Conservation (phyloP, 305 asterid species). For the Fraxinus sp. region DNA sequence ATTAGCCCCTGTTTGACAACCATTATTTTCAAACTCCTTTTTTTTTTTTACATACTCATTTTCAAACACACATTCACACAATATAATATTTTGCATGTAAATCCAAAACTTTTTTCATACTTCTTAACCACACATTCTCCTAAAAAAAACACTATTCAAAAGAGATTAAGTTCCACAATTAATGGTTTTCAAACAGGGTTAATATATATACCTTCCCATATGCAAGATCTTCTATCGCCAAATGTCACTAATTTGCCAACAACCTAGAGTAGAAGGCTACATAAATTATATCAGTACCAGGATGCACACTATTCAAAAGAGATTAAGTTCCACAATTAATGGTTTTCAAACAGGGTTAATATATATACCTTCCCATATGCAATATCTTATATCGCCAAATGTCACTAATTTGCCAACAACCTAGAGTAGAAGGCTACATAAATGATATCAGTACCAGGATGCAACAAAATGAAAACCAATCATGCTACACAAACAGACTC, state of each 20-base stretch:
- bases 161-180: too few species aligned
- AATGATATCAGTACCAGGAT: not conserved
- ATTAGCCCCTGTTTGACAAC: not conserved
- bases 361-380: not conserved
- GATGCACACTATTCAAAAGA: not conserved
- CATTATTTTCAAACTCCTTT: too few species aligned
- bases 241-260: conserved; percentile 7
- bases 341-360: too few species aligned
- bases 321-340: too few species aligned
- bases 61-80: too few species aligned
- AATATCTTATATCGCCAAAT: conserved; percentile 7
- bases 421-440: not conserved
- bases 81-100: too few species aligned
- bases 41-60: too few species aligned
- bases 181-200: too few species aligned
- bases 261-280: not conserved
- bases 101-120: too few species aligned
- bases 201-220: not conserved
- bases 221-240: conserved; percentile 8
- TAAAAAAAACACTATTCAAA: too few species aligned
- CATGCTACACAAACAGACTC: too few species aligned
- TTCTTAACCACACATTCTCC: too few species aligned
- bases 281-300: not conserved
- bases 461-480: not conserved
- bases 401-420: not conserved